Evolutionary conservation across 164 flowering plant species (phyloP).

Genomic region (Chloranthus sessilifolius): DNA sequence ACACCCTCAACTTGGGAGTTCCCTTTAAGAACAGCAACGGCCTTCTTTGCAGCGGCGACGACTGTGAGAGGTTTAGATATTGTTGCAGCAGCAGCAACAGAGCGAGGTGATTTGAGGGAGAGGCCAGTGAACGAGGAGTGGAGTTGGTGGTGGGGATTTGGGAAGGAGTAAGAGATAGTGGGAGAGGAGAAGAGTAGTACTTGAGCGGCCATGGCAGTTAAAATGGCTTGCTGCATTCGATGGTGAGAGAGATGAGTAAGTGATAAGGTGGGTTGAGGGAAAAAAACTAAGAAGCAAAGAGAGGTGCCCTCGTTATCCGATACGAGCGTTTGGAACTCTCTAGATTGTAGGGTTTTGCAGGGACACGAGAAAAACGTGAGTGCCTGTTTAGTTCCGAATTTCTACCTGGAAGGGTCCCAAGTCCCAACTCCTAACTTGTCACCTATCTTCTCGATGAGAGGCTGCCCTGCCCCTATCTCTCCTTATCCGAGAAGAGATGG

Average conservation of each 20-base stretch:
- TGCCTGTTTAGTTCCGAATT: too few relatives aligned
- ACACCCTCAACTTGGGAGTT: constrained; percentile 71
- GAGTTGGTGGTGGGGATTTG: constrained; percentile 18
- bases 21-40: constrained; percentile 88
- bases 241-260: neutral
- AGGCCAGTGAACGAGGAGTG: constrained; percentile 38
- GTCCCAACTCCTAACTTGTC: too few relatives aligned
- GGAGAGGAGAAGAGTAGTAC: constrained; percentile 14
- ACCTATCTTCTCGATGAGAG: too few relatives aligned
- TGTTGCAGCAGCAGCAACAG: constrained; percentile 12
- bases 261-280: neutral
- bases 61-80: constrained; percentile 30
- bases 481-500: too few relatives aligned
- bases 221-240: constrained; percentile 28
- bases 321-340: too few relatives aligned
- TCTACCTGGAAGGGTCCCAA: too few relatives aligned
- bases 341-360: too few relatives aligned
- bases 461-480: too few relatives aligned
- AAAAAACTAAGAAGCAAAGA: too few relatives aligned
- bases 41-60: constrained; percentile 68
- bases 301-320: too few relatives aligned
- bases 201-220: constrained; percentile 42
- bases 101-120: constrained; percentile 24
- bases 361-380: too few relatives aligned
- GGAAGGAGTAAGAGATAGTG: constrained; percentile 16